These are phyloP conservation scores for Meyerozyma sp. DNA, from an alignment of 1,139 yeast species.

Conservation along the genomic window DNA sequence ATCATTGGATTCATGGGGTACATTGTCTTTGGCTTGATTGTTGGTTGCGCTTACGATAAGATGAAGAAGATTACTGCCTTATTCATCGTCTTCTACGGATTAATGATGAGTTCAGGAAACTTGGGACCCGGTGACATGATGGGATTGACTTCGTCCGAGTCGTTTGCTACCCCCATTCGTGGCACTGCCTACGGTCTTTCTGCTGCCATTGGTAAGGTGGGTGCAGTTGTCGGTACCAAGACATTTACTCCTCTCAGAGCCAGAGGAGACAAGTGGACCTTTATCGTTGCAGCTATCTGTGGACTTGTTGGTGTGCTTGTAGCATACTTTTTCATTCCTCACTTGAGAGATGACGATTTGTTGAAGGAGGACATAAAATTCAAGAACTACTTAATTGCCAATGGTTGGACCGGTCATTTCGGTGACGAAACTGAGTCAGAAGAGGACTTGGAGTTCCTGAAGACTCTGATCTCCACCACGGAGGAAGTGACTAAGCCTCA, in stretches of 20 bases:
- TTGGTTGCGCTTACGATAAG: conserved; percentile 50
- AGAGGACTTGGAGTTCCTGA: neutral
- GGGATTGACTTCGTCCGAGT: conserved; percentile 65
- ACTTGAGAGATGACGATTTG: conserved; percentile 61
- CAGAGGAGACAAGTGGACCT: conserved; percentile 30
- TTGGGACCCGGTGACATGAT: conserved; percentile 75
- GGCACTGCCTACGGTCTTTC: conserved; percentile 55
- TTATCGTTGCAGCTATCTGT: conserved; percentile 63
- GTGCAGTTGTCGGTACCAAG: conserved; percentile 46
- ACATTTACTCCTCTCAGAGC: conserved; percentile 39
- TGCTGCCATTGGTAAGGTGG: conserved; percentile 48
- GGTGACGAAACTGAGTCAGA: conserved; percentile 30
- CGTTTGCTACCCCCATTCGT: conserved; percentile 70
- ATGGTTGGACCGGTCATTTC: conserved; percentile 64
- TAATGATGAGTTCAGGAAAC: conserved; percentile 58
- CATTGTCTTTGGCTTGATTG: conserved; percentile 46
- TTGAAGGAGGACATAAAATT: conserved; percentile 61
- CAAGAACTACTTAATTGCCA: conserved; percentile 52
- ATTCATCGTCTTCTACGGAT: conserved; percentile 55
- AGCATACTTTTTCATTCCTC: conserved; percentile 62
- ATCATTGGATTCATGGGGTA: conserved; percentile 43
- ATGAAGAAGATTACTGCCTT: conserved; percentile 45
- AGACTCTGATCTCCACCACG: neutral
- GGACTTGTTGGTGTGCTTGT: conserved; percentile 64
- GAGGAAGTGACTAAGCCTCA: neutral